These are phyloP conservation scores for Neonectria punicea DNA, from an alignment of 2,329 filamentous ascomycete species.

Conservation along the genomic window DNA sequence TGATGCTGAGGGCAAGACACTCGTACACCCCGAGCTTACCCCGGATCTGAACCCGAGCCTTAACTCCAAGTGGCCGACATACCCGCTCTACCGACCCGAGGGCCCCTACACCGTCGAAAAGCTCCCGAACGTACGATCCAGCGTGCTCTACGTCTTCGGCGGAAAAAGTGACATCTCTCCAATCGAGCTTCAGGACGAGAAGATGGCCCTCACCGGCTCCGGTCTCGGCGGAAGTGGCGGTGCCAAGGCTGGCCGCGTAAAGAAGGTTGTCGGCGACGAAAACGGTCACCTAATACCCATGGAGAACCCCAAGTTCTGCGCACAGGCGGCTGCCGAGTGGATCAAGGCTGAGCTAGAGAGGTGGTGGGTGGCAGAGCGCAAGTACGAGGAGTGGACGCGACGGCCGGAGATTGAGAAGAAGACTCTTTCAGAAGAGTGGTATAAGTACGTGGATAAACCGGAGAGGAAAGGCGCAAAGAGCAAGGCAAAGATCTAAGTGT, in stretches of 20 bases:
- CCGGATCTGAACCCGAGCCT: constrained; percentile 58
- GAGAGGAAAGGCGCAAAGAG: constrained; percentile 24
- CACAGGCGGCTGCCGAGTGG: constrained; percentile 67
- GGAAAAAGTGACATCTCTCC: constrained; percentile 65
- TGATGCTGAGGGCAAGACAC: constrained; percentile 48
- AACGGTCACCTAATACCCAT: constrained; percentile 86
- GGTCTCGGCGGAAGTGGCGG: constrained; percentile 77
- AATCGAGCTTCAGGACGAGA: constrained; percentile 62
- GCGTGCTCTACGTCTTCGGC: constrained; percentile 77
- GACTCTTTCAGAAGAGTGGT: constrained; percentile 61
- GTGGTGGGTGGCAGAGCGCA: constrained; percentile 67
- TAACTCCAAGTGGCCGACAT: constrained; percentile 49
- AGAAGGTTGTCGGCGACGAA: constrained; percentile 69
- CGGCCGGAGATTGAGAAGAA: constrained; percentile 64
- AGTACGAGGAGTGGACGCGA: constrained; percentile 66
- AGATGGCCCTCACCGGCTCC: constrained; percentile 71
- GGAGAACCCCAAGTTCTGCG: constrained; percentile 77
- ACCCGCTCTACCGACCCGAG: constrained; percentile 76
- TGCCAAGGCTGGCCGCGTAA: constrained; percentile 71
- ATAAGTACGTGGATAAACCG: constrained; percentile 59
- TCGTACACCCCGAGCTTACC: constrained; percentile 54
- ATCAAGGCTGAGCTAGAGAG: constrained; percentile 64
- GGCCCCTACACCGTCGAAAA: constrained; percentile 64
- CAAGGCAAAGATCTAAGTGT: constrained; percentile 44
- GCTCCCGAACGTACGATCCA: constrained; percentile 71